Evolutionary conservation across 2,329 filamentous ascomycete species (phyloP).

Genomic region (Chalaropsis thielavioides): DNA sequence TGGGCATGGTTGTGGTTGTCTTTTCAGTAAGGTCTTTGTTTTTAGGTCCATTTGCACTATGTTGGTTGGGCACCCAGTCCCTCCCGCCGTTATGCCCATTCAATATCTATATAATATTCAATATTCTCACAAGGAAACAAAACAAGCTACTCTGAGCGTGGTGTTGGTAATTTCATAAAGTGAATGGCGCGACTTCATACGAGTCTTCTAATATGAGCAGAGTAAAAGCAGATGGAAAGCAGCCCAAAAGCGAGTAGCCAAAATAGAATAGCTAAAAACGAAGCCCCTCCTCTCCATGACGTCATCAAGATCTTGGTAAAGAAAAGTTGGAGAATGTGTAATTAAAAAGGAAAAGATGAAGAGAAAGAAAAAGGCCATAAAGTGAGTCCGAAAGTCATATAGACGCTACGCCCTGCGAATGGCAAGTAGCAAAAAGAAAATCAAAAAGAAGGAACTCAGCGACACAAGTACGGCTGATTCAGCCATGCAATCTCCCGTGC

Average conservation of each 20-base stretch:
- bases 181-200: neutral
- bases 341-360: neutral
- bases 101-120: neutral
- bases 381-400: neutral
- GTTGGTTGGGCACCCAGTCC: neutral
- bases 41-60: neutral
- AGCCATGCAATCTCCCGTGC: conserved; percentile 83
- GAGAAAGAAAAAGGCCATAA: neutral
- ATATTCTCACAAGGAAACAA: neutral
- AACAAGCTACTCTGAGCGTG: neutral
- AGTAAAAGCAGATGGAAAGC: neutral
- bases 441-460: conserved; percentile 2
- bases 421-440: neutral
- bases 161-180: neutral
- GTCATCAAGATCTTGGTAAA: neutral
- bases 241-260: neutral
- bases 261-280: neutral
- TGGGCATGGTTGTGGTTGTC: neutral
- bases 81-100: neutral
- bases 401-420: neutral
- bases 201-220: neutral
- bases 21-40: neutral
- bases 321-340: neutral
- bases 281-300: neutral
- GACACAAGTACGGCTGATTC: conserved; percentile 65